phyloP scores from a whole-genome alignment of 2,329 filamentous ascomycete species.

The Dichotomopilus funicola region DNA sequence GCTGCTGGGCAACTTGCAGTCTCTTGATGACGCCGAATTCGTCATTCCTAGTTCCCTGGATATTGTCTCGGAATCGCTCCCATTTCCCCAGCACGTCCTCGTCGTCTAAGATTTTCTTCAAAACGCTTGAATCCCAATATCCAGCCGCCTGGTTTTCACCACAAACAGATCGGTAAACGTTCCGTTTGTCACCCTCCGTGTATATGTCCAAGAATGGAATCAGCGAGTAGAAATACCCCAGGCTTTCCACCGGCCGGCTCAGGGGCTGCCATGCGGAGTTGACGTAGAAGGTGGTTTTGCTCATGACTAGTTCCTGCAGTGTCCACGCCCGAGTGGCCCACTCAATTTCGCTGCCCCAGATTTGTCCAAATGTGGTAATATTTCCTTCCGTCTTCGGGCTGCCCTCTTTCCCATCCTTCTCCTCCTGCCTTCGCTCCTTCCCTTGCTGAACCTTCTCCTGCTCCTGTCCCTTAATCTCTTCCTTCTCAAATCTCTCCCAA shows the following conservation, averaged over 20 bases:
- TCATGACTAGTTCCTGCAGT: slow-evolving; percentile 30
- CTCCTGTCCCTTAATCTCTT: too few species aligned
- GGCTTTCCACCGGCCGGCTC: slow-evolving; percentile 24
- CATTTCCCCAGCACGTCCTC: not conserved
- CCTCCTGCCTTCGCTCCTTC: slow-evolving; percentile 20
- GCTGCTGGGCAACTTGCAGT: slow-evolving; percentile 15
- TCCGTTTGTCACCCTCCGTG: slow-evolving; percentile 18
- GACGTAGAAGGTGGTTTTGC: slow-evolving; percentile 31
- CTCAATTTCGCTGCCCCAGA: slow-evolving; percentile 20
- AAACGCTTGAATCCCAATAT: not conserved
- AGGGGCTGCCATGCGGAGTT: slow-evolving; percentile 28
- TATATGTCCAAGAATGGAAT: slow-evolving; percentile 27
- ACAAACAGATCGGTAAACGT: slow-evolving; percentile 9
- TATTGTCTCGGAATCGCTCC: not conserved
- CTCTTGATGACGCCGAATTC: not conserved
- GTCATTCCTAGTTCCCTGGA: not conserved
- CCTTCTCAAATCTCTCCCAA: slow-evolving; percentile 20
- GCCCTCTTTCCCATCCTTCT: not conserved
- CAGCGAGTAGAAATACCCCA: slow-evolving; percentile 29
- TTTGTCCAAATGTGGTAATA: slow-evolving; percentile 19
- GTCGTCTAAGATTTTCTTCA: not conserved
- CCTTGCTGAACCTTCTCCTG: slow-evolving; percentile 21
- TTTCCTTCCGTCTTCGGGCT: slow-evolving; percentile 9
- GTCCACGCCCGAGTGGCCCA: slow-evolving; percentile 30
- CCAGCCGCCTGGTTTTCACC: not conserved